Evolutionary conservation across 1,139 yeast species (phyloP).

Genomic region (Debaryomycetaceae sp.): DNA sequence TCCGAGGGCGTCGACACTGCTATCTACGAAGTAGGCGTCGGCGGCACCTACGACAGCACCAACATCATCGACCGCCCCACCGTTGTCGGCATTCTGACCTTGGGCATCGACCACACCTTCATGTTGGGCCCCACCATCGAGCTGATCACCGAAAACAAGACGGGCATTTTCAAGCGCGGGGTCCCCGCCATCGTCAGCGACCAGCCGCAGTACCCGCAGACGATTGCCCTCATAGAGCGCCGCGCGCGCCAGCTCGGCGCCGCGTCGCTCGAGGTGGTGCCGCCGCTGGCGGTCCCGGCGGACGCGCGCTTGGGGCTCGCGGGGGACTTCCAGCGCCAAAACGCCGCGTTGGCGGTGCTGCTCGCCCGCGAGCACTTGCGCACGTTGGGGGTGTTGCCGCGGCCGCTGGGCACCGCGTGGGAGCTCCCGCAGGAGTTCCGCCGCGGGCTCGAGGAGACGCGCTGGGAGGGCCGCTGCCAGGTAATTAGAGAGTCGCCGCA

Average conservation of each 20-base stretch:
- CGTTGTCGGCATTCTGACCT: conserved; percentile 78
- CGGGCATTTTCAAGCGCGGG: conserved; percentile 79
- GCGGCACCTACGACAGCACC: conserved; percentile 95
- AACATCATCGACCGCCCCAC: conserved; percentile 78
- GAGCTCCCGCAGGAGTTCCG: conserved; percentile 56
- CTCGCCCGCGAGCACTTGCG: conserved; percentile 62
- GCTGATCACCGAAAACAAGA: conserved; percentile 93
- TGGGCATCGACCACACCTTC: conserved; percentile 90
- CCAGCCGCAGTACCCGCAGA: conserved; percentile 50
- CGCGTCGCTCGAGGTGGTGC: conserved; percentile 49
- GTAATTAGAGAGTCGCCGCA: conserved; percentile 42
- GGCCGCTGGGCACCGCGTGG: conserved; percentile 12
- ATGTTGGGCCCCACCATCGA: conserved; percentile 86
- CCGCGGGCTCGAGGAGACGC: conserved; percentile 62
- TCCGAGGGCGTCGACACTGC: conserved; percentile 89
- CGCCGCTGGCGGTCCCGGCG: conserved; percentile 19
- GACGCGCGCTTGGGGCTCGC: conserved; percentile 66
- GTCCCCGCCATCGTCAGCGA: conserved; percentile 63
- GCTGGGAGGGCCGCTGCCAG: conserved; percentile 97
- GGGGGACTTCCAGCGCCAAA: conserved; percentile 79
- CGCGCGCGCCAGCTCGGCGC: conserved; percentile 65
- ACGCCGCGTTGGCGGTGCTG: conserved; percentile 86
- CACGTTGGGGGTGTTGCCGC: conserved; percentile 38
- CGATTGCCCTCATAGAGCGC: conserved; percentile 47
- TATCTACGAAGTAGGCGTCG: conserved; percentile 95